phyloP scores from a whole-genome alignment of 2,329 filamentous ascomycete genomes.

The Colletotrichum echinochloae region DNA sequence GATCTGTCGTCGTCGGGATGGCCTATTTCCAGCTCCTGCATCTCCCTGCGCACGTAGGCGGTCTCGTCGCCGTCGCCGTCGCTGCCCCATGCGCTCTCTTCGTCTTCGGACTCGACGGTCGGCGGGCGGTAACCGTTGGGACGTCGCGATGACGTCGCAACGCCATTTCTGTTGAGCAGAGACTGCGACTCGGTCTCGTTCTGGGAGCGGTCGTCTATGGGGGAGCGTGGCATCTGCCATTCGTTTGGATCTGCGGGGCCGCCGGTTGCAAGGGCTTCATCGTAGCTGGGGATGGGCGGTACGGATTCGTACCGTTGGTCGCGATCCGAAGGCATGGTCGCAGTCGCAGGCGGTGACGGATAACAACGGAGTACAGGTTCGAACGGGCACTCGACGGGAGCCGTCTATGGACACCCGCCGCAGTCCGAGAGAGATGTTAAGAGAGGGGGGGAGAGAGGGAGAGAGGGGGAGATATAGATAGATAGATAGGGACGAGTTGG shows the following conservation, averaged over 20 bases:
- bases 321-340: slow-evolving; percentile 39
- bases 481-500: slow-evolving; percentile 18
- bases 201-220: slow-evolving; percentile 69
- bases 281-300: slow-evolving; percentile 54
- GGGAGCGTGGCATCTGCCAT: slow-evolving; percentile 48
- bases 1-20: slow-evolving; percentile 66
- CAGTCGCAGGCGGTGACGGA: not conserved
- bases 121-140: slow-evolving; percentile 78
- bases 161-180: slow-evolving; percentile 67
- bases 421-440: not conserved
- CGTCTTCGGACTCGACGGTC: slow-evolving; percentile 82
- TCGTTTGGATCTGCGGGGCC: slow-evolving; percentile 49
- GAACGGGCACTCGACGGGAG: not conserved
- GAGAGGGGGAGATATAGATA: too few species aligned
- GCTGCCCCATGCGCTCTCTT: slow-evolving; percentile 67
- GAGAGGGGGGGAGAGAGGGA: too few species aligned
- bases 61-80: slow-evolving; percentile 64
- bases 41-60: slow-evolving; percentile 79
- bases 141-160: slow-evolving; percentile 56
- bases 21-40: slow-evolving; percentile 90
- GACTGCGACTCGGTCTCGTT: slow-evolving; percentile 82
- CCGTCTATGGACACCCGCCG: slow-evolving; percentile 4
- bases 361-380: not conserved
- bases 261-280: slow-evolving; percentile 54
- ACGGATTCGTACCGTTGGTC: slow-evolving; percentile 53